Evolutionary conservation across 106 monocot species (phyloP), one percentile per base, ranked within the genome.

Genomic region (Dendrobium huoshanense): DNA sequence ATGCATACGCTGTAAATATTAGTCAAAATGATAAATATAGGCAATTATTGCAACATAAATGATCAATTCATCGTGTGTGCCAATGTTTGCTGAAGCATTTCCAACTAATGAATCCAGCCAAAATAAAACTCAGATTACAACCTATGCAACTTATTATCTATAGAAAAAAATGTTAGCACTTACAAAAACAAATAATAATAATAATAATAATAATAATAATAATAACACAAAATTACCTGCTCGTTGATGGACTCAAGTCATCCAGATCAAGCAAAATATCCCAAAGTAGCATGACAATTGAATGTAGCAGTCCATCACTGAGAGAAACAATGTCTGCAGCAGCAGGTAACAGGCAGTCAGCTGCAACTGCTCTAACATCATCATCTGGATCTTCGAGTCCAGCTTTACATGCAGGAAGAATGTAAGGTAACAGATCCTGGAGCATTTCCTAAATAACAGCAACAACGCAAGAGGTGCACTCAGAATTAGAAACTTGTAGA

Each of bases 301-400:
- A 84, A 86, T 91, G 89, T 37, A 99, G 61, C 11, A 82, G 81
- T 49, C 79, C 51, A 64, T 87, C 87, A 75, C 88, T 72, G 78
- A 95, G 89, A 7, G 88, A 82, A 58, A 88, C 91, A 55, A 99
- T 82, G 49, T 87, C 83, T 67, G 84, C 55, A 79, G 93, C 87
- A 49, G 98, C 80, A 43, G 98, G 98, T 82, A 99, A 88, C 74
- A 99, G 84, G 47, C 91, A 91, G 75, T 99, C 98, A 72, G 98
- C 95, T 79, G 98, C 98, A 78, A 98, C 98, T 16, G 98, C 98
- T 83, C 98, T 91, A 67, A 99, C 98, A 88, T 99, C 98, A 90
- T 99, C 98, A 84, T 99, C 98, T 7, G 91, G 82, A 74, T 99
- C 98, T 83, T 93, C 91, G 18, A 99, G 79, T 67, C 98, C 98